Percentiles rank a stretch among this genome's conserved stretches.
Conservation (phyloP, 495 filamentous ascomycete genomes). For the Neurospora terricola region DNA sequence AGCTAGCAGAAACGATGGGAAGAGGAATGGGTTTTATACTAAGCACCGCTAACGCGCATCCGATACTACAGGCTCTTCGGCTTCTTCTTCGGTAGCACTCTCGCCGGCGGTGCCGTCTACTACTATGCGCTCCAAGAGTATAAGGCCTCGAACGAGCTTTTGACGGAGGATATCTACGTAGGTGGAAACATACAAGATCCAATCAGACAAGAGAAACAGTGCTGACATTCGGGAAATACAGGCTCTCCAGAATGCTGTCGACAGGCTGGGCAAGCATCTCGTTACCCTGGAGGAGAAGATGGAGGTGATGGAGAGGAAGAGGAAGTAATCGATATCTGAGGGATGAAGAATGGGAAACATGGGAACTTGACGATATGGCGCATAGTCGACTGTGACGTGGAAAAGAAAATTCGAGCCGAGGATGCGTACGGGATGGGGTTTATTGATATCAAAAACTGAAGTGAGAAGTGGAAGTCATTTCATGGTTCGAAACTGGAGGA, state of each 20-base stretch:
- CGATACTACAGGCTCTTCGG: constrained; percentile 62
- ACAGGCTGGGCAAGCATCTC: constrained; percentile 76
- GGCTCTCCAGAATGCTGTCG: constrained; percentile 80
- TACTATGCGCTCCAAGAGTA: constrained; percentile 91
- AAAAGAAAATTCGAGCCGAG: not conserved
- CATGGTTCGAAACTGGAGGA: not conserved
- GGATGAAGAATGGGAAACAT: not conserved
- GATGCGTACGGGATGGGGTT: not conserved
- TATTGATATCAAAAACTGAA: not conserved
- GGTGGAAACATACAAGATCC: constrained; percentile 21
- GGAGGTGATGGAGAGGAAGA: constrained; percentile 48
- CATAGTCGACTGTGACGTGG: not conserved
- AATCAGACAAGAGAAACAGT: not conserved
- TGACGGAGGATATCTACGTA: constrained; percentile 96
- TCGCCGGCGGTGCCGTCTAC: constrained; percentile 73
- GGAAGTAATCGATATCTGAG: constrained; percentile 24
- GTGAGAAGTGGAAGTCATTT: not conserved
- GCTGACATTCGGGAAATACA: constrained; percentile 28
- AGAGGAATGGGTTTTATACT: not conserved
- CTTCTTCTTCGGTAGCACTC: constrained; percentile 78
- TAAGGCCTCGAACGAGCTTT: constrained; percentile 81
- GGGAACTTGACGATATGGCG: not conserved
- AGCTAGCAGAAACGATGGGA: not conserved
- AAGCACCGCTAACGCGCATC: not conserved
- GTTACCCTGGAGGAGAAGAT: constrained; percentile 73